Conservation (phyloP, 192 early-diverging fungal species). For the Polychytrium aggregatum region DNA sequence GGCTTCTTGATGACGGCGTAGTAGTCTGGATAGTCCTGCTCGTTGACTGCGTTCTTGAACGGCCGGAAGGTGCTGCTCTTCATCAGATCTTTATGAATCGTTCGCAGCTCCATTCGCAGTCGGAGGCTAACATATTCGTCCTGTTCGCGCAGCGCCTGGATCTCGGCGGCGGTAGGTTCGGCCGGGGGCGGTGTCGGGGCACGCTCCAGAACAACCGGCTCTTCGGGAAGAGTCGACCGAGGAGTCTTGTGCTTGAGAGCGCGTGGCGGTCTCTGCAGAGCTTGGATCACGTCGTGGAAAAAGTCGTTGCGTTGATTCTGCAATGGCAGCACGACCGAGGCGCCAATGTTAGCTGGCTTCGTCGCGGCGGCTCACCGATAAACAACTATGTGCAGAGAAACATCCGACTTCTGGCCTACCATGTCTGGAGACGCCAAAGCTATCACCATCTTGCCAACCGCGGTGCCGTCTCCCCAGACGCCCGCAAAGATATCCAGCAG, state of each 20-base stretch:
- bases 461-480: too few species aligned
- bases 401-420: too few species aligned
- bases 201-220: conserved; percentile 23
- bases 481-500: too few species aligned
- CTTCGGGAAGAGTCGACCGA: conserved; percentile 12
- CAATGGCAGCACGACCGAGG: not conserved
- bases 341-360: conserved; percentile 10
- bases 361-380: too few species aligned
- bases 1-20: conserved; percentile 32
- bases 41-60: conserved; percentile 31
- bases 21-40: conserved; percentile 32
- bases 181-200: conserved; percentile 39
- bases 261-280: not conserved
- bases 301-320: conserved; percentile 17
- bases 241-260: too few species aligned
- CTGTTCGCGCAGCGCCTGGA: conserved; percentile 31
- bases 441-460: too few species aligned
- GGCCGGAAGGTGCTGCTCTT: conserved; percentile 20
- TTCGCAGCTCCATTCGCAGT: conserved; percentile 40
- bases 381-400: too few species aligned
- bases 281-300: conserved; percentile 23
- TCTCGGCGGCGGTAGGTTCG: conserved; percentile 35
- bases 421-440: too few species aligned
- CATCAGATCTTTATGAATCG: conserved; percentile 39
- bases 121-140: conserved; percentile 39